Evolutionary conservation across 495 filamentous ascomycete genomes (phyloP), one percentile per base, ranked within the genome.

Genomic region (Xylaria castorea): DNA sequence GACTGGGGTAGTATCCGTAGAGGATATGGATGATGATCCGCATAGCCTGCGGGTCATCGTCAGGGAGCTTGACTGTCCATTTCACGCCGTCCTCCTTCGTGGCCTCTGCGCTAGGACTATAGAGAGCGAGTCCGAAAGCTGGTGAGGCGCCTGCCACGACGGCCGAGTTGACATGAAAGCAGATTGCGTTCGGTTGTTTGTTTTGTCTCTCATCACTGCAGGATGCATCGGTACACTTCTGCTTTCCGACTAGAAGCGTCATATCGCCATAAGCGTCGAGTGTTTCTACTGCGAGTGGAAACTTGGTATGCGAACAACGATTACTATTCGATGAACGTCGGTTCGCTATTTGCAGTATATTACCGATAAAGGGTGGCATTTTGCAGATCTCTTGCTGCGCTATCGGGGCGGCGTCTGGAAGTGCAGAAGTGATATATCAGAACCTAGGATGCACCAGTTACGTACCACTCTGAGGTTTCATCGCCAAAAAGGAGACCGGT

Each of bases 21-120:
- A 72, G 50, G 27, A 72, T 72, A 30, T 61, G 25, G 7, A 66
- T 48, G 20, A 72, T 60, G 22, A 18, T 67, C 16, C n/a, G 22
- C 70, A 72, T 72, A 4, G 70, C 51, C 20, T 72, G 20, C 40
- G 70, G 70, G 42, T 60, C 40, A 32, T 72, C 70, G 20, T 72
- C 53, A 5, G 63, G 70, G 51, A 72, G 55, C 7, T 40, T 32
- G 25, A 58, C 62, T 8, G 25, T 22, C 70, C 61, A 66, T 46
- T 48, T 38, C n/a, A 55, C 27, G 16, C n/a, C n/a, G 16, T 65
- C 36, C 5, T 27, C 22, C 22, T 57, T 25, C 22, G 25, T 8
- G 25, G 22, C 38, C 36, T 44, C 50, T 40, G 34, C 55, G 20
- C 68, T 51, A 48, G 70, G 70, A 22, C 70, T 71, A 18, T 53